Evolutionary conservation across 352 stramenopile genomes (phyloP), one percentile per base, ranked within the genome.

Genomic region (Phytophthora pisi): DNA sequence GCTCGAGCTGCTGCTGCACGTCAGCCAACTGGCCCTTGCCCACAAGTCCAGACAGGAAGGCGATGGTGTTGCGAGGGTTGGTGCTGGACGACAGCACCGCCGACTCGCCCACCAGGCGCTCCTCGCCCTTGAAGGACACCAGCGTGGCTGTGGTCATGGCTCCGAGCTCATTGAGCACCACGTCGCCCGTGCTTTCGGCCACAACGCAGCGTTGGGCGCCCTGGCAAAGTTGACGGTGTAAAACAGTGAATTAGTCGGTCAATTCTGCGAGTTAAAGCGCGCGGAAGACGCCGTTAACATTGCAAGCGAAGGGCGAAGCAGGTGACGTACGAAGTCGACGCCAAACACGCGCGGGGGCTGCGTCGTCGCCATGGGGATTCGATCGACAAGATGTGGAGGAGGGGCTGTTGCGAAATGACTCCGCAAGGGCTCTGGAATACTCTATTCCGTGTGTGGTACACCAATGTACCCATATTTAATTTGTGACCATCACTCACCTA

Each of bases 81-180:
- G 87, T 94, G 61, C 79, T 91, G 50, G 90, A 84, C 31, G 90
- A 89, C 42, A 92, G 77, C 61, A 97, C 88, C n/a, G 88, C 89
- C 5, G 86, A 75, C 64, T 97, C 89, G 45, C 91, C 91, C 28
- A 97, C 70, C 16, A 96, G 81, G 0, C 89, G 78, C 74, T 97
- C 88, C 52, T 92, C 78, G 53, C 83, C 82, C 57, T 94, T 96
- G 61, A 97, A 97, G n/a, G 88, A 87, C 58, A 97, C 86, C 18
- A 96, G 72, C 34, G 85, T 93, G 28, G 89, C 87, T 3, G 87
- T 95, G 31, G 88, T 95, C 82, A 96, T 93, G 47, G 77, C 82
- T 40, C 91, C 91, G 8, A 97, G 84, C 71, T 97, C 89, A 57
- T 96, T 97, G 36, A 95, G 84, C 69, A 96, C 83, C 30, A 96